Evolutionary conservation across 345 rosid genomes (phyloP).

Genomic region (Isatis tinctoria): DNA sequence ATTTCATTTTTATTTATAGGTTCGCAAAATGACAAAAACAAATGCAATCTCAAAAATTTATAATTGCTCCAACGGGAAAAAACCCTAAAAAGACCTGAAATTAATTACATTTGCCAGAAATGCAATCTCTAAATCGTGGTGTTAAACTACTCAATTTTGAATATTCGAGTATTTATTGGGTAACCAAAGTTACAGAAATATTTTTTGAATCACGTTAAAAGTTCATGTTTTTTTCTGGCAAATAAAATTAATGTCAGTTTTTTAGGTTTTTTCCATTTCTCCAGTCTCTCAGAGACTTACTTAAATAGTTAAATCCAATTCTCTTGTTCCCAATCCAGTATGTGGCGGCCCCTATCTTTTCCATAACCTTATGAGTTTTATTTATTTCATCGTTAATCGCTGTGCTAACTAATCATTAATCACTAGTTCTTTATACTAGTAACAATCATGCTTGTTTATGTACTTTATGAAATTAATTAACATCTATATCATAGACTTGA

Average conservation of each 20-base stretch:
- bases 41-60: neutral
- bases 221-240: no score
- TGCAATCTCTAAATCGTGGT: no score
- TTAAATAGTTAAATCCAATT: slow-evolving; percentile 14
- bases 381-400: neutral
- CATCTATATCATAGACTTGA: slow-evolving; percentile 1
- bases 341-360: slow-evolving; percentile 15
- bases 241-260: no score
- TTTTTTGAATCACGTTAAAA: no score
- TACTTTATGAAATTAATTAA: neutral
- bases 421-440: neutral
- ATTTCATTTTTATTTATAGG: neutral
- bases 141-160: no score
- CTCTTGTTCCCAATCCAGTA: slow-evolving; percentile 12
- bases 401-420: slow-evolving; percentile 8
- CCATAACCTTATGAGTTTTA: slow-evolving; percentile 4
- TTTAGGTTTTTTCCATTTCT: no score
- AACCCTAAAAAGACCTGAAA: no score
- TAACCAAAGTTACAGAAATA: no score
- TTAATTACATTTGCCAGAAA: no score
- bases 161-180: no score
- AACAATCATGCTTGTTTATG: slow-evolving; percentile 1
- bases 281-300: neutral
- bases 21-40: slow-evolving; percentile 22
- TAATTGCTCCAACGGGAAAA: slow-evolving; percentile 26